Conservation (phyloP, 768 basidiomycete species). For the Terana coerulea region DNA sequence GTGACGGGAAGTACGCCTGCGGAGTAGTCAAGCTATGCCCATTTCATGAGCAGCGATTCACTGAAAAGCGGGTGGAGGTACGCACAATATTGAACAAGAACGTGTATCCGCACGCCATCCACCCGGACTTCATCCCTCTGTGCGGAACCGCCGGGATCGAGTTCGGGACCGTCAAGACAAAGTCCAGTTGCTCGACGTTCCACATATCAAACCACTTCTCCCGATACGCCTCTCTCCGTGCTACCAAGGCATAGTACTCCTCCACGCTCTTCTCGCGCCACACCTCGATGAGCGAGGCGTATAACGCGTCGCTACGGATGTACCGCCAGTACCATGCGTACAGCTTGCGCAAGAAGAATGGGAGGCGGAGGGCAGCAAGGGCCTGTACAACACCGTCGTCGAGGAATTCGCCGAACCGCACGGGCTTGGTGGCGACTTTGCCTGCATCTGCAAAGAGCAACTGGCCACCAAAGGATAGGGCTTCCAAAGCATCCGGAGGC, state of each 20-base stretch:
- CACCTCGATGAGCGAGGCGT: conserved; percentile 22
- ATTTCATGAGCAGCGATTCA: background rate
- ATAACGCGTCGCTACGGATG: conserved; percentile 20
- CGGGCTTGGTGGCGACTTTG: conserved; percentile 14
- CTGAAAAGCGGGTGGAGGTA: background rate
- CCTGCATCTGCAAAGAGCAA: conserved; percentile 24
- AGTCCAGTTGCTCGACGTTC: conserved; percentile 30
- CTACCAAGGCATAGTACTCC: conserved; percentile 26
- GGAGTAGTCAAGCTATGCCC: conserved; percentile 40
- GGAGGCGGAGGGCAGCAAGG: conserved; percentile 18
- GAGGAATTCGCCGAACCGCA: conserved; percentile 22
- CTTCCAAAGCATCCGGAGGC: conserved; percentile 25
- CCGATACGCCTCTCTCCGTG: conserved; percentile 27
- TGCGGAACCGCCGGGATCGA: conserved; percentile 36
- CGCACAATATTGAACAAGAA: conserved; percentile 45
- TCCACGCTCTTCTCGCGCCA: conserved; percentile 24
- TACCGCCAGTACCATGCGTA: conserved; percentile 27
- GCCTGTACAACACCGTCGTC: conserved; percentile 21
- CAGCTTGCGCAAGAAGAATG: conserved; percentile 22
- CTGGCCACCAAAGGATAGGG: conserved; percentile 19
- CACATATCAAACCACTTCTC: conserved; percentile 24
- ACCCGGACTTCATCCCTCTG: conserved; percentile 29
- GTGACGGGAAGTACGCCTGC: conserved; percentile 45
- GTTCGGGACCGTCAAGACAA: conserved; percentile 37
- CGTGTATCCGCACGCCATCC: conserved; percentile 29